Base-by-base conservation (phyloP, 2,329 filamentous ascomycete genomes). In the Fonsecaea erecta region DNA sequence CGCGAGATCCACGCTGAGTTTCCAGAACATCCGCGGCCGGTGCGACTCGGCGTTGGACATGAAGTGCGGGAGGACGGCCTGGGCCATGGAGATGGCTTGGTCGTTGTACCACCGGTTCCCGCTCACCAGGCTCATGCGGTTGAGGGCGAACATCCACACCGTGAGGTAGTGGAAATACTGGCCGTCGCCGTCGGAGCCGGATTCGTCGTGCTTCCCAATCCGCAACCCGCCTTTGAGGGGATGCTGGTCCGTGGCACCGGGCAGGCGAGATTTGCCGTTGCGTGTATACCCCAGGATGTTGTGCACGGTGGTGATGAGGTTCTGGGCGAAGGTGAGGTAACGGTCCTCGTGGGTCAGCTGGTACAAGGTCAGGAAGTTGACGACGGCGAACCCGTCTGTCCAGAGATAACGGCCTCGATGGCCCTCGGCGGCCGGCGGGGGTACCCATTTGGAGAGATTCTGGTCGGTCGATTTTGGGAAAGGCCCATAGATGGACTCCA, bases 91-190 rank as follows among this genome's bases (percentile, higher is more conserved):
- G 2, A 86, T 77, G 0, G 84, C 85, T 57, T 83, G 77, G 30
- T 76, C 74, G 66, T 86, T 86, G 67, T 81, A 87, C 7, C 65
- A 70, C 9, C 73, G 69, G 24, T 86, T 79, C 0, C 76, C 76
- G 0, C 81, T 79, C 2, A 83, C 84, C 37, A 82, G 66, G 0
- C 82, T 77, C 46, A 86, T 75, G 1, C 85, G 77, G 70, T 85
- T 86, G 3, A 88, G 77, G 1, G 85, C 84, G 71, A 86, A 87
- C 84, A 87, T 86, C 85, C 85, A 88, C 4, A 87, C 71, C 0
- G 84, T 87, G 21, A 87, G 76, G 68, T 87, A 87, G 70, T 87
- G 85, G 68, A 86, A 84, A 65, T 88, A 87, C 72, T 88, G 85
- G 1, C 85, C 85, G 72, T 88, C 85, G 7, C 80, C 78, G 59